Base-by-base conservation (phyloP, 2,329 filamentous ascomycete genomes). In the Colletotrichum euphorbiae region DNA sequence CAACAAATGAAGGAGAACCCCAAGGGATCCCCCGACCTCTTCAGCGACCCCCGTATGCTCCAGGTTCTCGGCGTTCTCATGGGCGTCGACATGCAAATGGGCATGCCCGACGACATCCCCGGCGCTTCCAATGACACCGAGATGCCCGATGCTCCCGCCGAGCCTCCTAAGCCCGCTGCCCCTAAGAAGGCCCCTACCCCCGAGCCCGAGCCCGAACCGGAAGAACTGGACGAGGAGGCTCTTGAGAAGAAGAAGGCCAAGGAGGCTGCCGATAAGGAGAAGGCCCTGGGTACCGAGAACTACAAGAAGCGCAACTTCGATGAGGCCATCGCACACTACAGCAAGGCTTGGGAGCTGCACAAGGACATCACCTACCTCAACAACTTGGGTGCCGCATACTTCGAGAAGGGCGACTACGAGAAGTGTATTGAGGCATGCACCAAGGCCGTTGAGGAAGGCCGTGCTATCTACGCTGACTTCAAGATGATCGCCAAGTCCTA, bases 231-330 rank as follows among this genome's bases (percentile, higher is more conserved):
- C 72, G 94, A 97, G 75, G 96, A 98, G 79, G 87, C 90, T 0
- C 78, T 89, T 63, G 92, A 92, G 69, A 94, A 94, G 81, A 92
- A 92, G 82, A 93, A 96, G 84, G 93, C 93, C 45, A 97, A 98
- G 85, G 93, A 91, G 75, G 93, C 92, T 71, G 96, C 94, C 50
- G 96, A 99, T 74, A 93, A 94, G 78, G 92, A 98, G 82, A 99
- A 99, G 89, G 92, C 91, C 33, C 85, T 97, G 65, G 96, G 96
- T 66, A 99, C 95, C 13, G 93, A 96, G 74, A 91, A 91, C 79
- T 99, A 99, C 87, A 99, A 99, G 90, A 98, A 98, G 88, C 91
- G 93, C 73, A 90, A 98, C 77, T 98, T 99, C 73, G 96, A 98
- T 75, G 90, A 92, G 76, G 96, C 96, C 57, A 98, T 99, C 75